phyloP scores from a whole-genome alignment of 306 rosid species.

The Quercus wislizeni region DNA sequence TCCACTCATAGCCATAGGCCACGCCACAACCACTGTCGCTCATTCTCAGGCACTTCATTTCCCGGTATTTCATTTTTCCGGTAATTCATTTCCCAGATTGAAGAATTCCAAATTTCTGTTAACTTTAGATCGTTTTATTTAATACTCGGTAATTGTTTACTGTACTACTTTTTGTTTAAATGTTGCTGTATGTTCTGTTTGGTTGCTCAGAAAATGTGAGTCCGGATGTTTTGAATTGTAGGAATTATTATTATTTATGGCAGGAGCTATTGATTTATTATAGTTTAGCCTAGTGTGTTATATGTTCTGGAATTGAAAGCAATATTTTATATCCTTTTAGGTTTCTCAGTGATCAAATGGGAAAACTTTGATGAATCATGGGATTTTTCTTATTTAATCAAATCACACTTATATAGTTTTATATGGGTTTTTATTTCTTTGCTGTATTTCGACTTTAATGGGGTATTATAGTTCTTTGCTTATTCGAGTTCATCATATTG shows the following conservation, averaged over 20 bases:
- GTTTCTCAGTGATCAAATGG: not conserved
- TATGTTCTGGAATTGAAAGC: not conserved
- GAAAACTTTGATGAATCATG: not conserved
- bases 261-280: not conserved
- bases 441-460: not conserved
- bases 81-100: too few relatives aligned
- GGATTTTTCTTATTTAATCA: not conserved
- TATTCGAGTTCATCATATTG: not conserved
- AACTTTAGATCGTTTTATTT: not conserved
- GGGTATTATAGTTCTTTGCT: not conserved
- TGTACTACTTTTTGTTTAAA: not conserved
- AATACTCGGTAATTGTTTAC: not conserved
- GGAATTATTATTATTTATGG: not conserved
- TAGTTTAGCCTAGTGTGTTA: not conserved
- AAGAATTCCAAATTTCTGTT: too few relatives aligned
- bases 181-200: slow-evolving; percentile 1
- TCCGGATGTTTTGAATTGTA: not conserved
- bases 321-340: not conserved
- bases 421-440: not conserved
- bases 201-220: slow-evolving; percentile 3
- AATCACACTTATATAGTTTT: not conserved
- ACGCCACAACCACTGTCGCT: not conserved
- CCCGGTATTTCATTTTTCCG: too few relatives aligned
- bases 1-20: too few relatives aligned
- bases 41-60: not conserved